Base-by-base conservation (phyloP, 345 rosid genomes). In the Nasturtium officinale region DNA sequence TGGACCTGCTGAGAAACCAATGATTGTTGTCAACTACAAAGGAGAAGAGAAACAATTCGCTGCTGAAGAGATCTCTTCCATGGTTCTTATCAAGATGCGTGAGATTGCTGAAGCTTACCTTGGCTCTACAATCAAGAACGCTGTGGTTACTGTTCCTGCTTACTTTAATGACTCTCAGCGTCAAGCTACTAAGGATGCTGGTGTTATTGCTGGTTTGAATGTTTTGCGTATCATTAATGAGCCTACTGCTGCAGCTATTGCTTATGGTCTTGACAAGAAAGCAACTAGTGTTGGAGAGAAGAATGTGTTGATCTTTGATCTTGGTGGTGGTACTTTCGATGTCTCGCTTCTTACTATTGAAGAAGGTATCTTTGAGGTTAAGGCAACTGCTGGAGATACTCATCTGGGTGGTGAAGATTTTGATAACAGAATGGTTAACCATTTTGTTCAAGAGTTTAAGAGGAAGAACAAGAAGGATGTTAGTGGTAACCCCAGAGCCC, bases 341-440 rank as follows among this genome's bases (percentile, higher is more conserved):
- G 88, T 87, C 2, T 87, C 90, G 7, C 77, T 84, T 47, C 77
- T 87, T 3, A 87, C 88, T 0, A 85, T 87, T 11, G 90, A 87
- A 37, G 89, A 85, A 32, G 90, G 90, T 59, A 84, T 86, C 71
- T 86, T 86, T 1, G 90, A 86, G 68, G 90, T 86, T 28, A 86
- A 84, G 78, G 76, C 88, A 1, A 86, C 88, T 0, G 90, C 90
- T 5, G 91, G 90, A 20, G 89, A 87, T 23, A 87, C 91, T 3
- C 91, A 87, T 68, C 86, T 87, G 11, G 91, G 91, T 0, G 91
- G 89, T 42, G 91, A 87, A 50, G 92, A 87, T 64, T 87, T 86
- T 25, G 92, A 88, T 12, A 86, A 86, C 63, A 82, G 92, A 10
- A 53, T 87, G 79, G 89, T 87, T 6, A 85, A 82, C 54, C 91